A percentile compares a stretch with the other conserved stretches of the same genome.
Conservation (phyloP, 129 eudicot genomes). For the Ambrosia trifida region DNA sequence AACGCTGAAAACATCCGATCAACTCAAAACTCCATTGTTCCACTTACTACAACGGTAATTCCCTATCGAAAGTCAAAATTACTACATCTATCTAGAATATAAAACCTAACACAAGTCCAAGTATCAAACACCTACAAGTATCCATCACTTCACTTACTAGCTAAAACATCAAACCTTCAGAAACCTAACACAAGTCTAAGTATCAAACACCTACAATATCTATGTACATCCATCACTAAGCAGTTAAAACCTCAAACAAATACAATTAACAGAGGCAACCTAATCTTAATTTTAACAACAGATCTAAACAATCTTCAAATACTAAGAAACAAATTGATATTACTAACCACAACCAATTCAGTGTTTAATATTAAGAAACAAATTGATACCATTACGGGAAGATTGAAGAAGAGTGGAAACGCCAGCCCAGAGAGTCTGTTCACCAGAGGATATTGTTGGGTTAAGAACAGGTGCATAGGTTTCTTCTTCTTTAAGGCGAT, state of each 20-base stretch:
- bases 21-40: no score
- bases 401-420: slow-evolving; percentile 61
- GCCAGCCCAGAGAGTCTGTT: slow-evolving; percentile 73
- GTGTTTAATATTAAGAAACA: background rate
- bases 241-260: background rate
- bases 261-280: background rate
- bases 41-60: no score
- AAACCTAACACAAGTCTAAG: no score
- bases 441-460: slow-evolving; percentile 63
- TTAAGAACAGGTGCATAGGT: slow-evolving; percentile 17
- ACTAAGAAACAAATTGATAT: no score
- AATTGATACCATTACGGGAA: slow-evolving; percentile 60
- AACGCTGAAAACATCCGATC: no score
- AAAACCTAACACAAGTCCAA: slow-evolving; percentile 18
- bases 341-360: no score
- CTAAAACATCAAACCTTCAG: no score
- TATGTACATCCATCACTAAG: no score
- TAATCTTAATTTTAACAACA: background rate
- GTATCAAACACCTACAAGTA: slow-evolving; percentile 11
- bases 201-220: no score
- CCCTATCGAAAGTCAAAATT: no score
- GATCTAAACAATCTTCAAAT: background rate
- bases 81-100: background rate
- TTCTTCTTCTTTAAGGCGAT: slow-evolving; percentile 22
- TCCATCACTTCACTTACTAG: background rate